Base-by-base conservation (phyloP, 352 stramenopile species). In the Phytophthora colocasiae region DNA sequence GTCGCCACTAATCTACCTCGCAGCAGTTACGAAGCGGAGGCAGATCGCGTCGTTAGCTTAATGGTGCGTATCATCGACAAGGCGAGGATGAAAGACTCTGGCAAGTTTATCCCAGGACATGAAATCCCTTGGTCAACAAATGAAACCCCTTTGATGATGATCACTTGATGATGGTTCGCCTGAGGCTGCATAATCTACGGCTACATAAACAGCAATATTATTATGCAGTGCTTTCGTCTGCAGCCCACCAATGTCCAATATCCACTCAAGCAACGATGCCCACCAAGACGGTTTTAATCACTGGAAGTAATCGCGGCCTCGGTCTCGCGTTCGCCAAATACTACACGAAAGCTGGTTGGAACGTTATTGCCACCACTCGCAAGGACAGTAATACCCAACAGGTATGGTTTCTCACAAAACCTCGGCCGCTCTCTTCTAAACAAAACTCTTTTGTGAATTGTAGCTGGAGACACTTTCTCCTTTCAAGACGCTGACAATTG, bases 1-100 rank as follows among this genome's bases (percentile, higher is more conserved):
- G 78, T 87, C n/a, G 15, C 47, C 4, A 88, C 76, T 1, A 74
- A 85, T 41, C 69, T 84, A 51, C 69, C 64, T 22, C 57, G 44
- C 19, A 56, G 58, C 36, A 52, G 62, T n/a, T 69, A 67, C 49
- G 58, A 71, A 24, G 52, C 74, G 9, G 53, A 71, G 31, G 52
- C 62, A 11, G 58, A 75, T 27, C 63, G 78, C 19, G 73, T 66
- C 29, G 70, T 83, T 4, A 62, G 24, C 1, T 59, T 51, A 0
- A 75, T 87, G 47, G 62, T 58, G 2, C 24, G 29, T 9, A 43
- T 81, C 6, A 66, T 83, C 3, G 59, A 69, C 7, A 69, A 67
- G 8, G 41, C 58, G 2, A 83, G 64, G 19, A 41, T 77, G 10
- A 63, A 62, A 7, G 66, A 86, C 58, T 72, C 64, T 9, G 71